Percentiles rank a stretch among this genome's conserved stretches.
Conservation (phyloP, 805 yeast genomes). For the Ogataea zsoltii region DNA sequence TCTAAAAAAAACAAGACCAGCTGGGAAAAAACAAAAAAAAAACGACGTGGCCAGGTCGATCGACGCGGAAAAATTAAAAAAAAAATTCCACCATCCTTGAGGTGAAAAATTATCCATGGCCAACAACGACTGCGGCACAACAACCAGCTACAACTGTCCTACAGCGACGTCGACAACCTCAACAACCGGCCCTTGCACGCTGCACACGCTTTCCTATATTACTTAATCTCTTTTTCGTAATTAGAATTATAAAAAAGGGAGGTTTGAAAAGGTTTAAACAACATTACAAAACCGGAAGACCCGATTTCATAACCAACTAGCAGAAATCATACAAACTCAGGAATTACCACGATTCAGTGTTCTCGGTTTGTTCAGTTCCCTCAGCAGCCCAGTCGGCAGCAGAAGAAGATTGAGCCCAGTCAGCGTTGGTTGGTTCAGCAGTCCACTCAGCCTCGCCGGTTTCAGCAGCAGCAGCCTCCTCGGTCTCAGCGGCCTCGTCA, state of each 20-base stretch:
- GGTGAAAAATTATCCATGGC: background rate
- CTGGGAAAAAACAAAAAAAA: too few species aligned
- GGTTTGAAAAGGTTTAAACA: constrained; percentile 8
- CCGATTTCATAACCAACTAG: constrained; percentile 2
- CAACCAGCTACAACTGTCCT: too few species aligned
- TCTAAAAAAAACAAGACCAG: too few species aligned
- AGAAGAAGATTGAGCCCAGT: constrained; percentile 67
- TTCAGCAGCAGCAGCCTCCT: constrained; percentile 68
- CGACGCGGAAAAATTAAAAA: background rate
- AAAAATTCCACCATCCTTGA: background rate
- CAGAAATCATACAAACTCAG: constrained; percentile 20
- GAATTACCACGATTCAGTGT: constrained; percentile 37
- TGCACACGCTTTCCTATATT: constrained; percentile 8
- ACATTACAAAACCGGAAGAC: constrained; percentile 4
- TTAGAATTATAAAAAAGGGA: constrained; percentile 10
- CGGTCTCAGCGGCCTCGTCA: constrained; percentile 66
- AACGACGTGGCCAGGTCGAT: background rate
- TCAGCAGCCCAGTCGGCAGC: constrained; percentile 56
- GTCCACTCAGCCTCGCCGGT: constrained; percentile 58
- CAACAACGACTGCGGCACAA: background rate
- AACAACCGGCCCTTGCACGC: too few species aligned
- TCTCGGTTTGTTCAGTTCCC: constrained; percentile 59
- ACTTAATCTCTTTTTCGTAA: constrained; percentile 8
- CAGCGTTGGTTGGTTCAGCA: constrained; percentile 64
- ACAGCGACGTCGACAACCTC: too few species aligned